Conservation (phyloP, 176 grass and related monocot species). For the Melocanna baccifera region DNA sequence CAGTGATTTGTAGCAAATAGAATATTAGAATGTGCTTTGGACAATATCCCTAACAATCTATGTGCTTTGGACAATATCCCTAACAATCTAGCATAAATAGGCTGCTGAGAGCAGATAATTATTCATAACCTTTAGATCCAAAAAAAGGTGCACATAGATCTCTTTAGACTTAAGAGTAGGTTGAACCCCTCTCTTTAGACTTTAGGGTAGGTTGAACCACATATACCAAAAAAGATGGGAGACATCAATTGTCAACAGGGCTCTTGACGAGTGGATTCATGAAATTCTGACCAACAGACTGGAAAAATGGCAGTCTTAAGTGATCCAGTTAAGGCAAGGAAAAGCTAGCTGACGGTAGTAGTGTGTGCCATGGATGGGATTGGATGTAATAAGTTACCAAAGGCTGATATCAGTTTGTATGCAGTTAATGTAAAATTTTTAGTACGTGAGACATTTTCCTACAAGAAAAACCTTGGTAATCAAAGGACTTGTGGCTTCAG, state of each 20-base stretch:
- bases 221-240: not conserved
- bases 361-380: not conserved
- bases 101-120: not conserved
- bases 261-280: not conserved
- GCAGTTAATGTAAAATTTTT: not conserved
- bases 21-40: not conserved
- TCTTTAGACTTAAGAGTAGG: not conserved
- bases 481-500: not conserved
- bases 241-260: not conserved
- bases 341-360: not conserved
- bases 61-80: not conserved
- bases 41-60: not conserved
- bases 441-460: not conserved
- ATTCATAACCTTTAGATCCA: too few species aligned
- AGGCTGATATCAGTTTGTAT: not conserved
- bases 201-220: too few species aligned
- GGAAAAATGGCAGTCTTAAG: not conserved
- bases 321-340: not conserved
- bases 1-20: not conserved
- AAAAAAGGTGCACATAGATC: not conserved
- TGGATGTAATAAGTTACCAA: conserved; percentile 10
- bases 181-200: not conserved
- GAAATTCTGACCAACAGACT: not conserved
- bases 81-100: not conserved
- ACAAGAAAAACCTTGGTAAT: not conserved